Conservation (phyloP, 148 eudicot genomes). For the Vaccinium vitisidaea region DNA sequence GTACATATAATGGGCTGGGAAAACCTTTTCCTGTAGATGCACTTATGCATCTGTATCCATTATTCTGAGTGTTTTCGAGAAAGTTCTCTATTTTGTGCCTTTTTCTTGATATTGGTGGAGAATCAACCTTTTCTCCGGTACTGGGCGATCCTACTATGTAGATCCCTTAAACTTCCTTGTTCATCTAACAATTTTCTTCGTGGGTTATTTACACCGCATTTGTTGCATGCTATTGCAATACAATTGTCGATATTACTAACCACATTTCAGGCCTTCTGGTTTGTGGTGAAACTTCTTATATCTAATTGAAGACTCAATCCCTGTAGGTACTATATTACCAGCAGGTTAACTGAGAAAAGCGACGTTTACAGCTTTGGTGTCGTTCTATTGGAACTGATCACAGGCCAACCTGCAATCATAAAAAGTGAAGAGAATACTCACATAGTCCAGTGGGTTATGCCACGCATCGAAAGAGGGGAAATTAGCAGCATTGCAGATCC, state of each 20-base stretch:
- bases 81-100: no score
- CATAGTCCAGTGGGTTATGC: slow-evolving; percentile 24
- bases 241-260: not conserved
- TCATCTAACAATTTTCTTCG: not conserved
- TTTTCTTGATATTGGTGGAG: not conserved
- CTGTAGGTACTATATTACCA: slow-evolving; percentile 20
- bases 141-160: not conserved
- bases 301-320: not conserved
- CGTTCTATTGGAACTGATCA: slow-evolving; percentile 26
- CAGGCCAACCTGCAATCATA: slow-evolving; percentile 20
- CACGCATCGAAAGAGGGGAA: slow-evolving; percentile 17
- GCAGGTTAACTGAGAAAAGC: slow-evolving; percentile 12
- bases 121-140: not conserved
- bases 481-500: slow-evolving; percentile 17
- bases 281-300: not conserved
- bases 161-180: not conserved
- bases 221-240: not conserved
- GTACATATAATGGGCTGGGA: not conserved
- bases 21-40: not conserved
- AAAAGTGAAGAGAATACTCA: not conserved
- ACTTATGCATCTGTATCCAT: not conserved
- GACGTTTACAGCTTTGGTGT: not conserved
- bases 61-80: not conserved
- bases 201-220: not conserved
- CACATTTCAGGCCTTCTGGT: not conserved